Evolutionary conservation across 305 asterid genomes (phyloP).

Genomic region (Solanum hybrid): DNA sequence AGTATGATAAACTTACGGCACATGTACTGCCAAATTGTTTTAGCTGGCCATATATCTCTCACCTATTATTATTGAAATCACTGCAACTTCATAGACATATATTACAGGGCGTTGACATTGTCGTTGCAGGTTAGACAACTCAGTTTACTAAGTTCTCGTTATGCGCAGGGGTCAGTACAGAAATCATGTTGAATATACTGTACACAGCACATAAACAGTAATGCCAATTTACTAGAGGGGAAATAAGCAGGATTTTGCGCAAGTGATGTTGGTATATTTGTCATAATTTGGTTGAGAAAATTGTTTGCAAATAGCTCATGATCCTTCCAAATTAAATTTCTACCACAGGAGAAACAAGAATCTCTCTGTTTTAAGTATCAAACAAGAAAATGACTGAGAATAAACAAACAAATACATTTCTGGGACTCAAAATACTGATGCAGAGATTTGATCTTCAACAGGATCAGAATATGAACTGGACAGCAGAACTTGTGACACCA

Average conservation of each 20-base stretch:
- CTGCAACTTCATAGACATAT: background rate
- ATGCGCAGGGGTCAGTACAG: background rate
- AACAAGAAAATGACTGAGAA: background rate
- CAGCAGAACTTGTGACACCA: background rate
- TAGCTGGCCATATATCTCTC: background rate
- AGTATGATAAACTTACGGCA: background rate
- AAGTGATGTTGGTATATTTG: background rate
- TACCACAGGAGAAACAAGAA: background rate
- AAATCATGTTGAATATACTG: background rate
- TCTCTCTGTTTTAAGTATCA: background rate
- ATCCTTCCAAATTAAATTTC: background rate
- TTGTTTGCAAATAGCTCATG: background rate
- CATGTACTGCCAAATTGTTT: background rate
- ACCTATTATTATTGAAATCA: background rate
- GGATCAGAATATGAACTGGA: background rate
- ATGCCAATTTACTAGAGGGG: background rate
- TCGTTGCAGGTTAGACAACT: background rate
- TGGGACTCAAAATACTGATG: background rate
- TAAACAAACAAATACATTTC: background rate
- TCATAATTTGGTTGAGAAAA: background rate
- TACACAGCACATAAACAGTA: background rate
- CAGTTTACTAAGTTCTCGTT: background rate
- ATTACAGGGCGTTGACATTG: background rate
- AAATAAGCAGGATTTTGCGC: background rate
- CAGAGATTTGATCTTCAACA: background rate